Percentiles rank a stretch among this genome's conserved stretches.
Conservation (phyloP, 768 basidiomycete genomes). For the Gyrodon lividus region DNA sequence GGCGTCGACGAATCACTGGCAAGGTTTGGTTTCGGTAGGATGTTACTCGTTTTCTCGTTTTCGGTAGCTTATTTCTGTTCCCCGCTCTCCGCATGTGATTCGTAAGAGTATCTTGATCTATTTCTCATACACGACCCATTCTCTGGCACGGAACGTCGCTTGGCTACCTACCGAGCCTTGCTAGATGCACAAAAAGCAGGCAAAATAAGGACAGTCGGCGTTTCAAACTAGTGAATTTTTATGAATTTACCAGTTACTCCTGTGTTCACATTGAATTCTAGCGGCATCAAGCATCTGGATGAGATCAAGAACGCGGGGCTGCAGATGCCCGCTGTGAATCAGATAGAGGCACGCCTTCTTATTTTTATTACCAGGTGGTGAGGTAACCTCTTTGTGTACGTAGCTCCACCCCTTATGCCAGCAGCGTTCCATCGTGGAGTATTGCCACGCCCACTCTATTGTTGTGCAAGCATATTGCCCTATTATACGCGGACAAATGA, state of each 20-base stretch:
- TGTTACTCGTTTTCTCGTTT: constrained; percentile 2
- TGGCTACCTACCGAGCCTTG: constrained; percentile 73
- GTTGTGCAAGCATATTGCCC: constrained; percentile 77
- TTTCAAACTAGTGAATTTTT: constrained; percentile 73
- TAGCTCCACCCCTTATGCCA: constrained; percentile 84
- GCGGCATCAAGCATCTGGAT: constrained; percentile 68
- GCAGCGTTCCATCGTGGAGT: constrained; percentile 74
- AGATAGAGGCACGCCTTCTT: constrained; percentile 63
- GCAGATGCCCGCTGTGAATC: constrained; percentile 72
- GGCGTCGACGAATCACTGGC: constrained; percentile 61
- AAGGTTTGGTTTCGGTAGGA: constrained; percentile 58
- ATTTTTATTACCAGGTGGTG: neutral
- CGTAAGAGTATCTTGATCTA: constrained; percentile 62
- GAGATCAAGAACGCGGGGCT: constrained; percentile 66
- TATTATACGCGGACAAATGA: constrained; percentile 57
- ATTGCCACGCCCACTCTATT: constrained; percentile 61
- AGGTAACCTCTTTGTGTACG: constrained; percentile 7
- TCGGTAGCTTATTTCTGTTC: constrained; percentile 7
- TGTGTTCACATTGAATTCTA: constrained; percentile 27
- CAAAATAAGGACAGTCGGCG: constrained; percentile 71
- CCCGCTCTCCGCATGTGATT: neutral
- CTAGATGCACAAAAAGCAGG: constrained; percentile 60
- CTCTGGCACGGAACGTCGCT: constrained; percentile 59
- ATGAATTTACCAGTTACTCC: neutral
- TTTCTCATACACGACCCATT: constrained; percentile 77